phyloP scores from a whole-genome alignment of 805 yeast species.

The Starmerella potacharoeniae region DNA sequence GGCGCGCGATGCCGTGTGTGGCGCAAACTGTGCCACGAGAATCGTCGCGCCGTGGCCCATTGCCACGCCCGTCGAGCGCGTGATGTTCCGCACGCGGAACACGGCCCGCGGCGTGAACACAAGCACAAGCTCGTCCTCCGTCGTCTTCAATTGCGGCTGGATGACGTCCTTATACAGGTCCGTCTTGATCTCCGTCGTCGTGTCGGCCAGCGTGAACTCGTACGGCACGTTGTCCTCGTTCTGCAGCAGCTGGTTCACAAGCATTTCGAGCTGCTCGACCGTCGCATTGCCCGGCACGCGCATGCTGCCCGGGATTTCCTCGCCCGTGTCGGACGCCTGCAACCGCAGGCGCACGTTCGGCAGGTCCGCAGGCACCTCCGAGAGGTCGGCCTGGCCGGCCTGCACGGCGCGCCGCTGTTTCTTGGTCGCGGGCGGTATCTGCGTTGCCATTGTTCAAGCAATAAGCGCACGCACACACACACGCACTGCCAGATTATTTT shows the following conservation, averaged over 20 bases:
- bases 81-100: conserved; percentile 82
- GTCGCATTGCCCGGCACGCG: conserved; percentile 86
- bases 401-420: conserved; percentile 56
- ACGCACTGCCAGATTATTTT: background rate
- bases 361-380: conserved; percentile 59
- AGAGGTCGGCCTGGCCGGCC: conserved; percentile 38
- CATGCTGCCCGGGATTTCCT: conserved; percentile 65
- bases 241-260: conserved; percentile 60
- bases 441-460: conserved; percentile 59
- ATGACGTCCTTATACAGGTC: conserved; percentile 70
- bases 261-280: conserved; percentile 76
- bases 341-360: conserved; percentile 83
- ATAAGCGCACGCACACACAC: background rate
- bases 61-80: conserved; percentile 83
- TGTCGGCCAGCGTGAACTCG: conserved; percentile 54
- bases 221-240: conserved; percentile 82
- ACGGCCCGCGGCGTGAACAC: conserved; percentile 92
- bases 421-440: conserved; percentile 87
- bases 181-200: conserved; percentile 57
- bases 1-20: conserved; percentile 70
- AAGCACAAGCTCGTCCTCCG: conserved; percentile 86
- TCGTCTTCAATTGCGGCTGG: conserved; percentile 74
- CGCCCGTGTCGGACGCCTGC: conserved; percentile 79
- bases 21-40: conserved; percentile 86
- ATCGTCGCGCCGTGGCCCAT: conserved; percentile 94